Evolutionary conservation across 805 yeast species (phyloP).

Genomic region (Wickerhamiella bombiphila): DNA sequence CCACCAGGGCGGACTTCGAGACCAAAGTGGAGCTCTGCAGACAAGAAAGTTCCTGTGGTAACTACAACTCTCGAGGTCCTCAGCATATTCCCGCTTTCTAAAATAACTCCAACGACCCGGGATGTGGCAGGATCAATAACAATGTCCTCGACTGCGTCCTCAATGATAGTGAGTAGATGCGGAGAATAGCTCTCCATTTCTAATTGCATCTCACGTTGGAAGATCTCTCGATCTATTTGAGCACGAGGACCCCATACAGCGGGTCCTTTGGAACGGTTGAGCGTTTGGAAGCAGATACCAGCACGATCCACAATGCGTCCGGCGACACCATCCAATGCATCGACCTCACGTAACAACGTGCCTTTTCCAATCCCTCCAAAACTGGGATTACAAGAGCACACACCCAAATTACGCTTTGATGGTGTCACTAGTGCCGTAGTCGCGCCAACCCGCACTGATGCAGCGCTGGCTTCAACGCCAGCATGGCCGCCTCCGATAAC

Average conservation of each 20-base stretch:
- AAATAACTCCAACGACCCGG: constrained; percentile 51
- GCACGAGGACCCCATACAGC: constrained; percentile 99
- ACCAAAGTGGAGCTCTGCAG: constrained; percentile 93
- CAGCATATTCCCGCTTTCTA: constrained; percentile 51
- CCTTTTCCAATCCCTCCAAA: constrained; percentile 99
- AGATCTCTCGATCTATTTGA: constrained; percentile 78
- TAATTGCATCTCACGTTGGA: constrained; percentile 64
- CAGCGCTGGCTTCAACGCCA: constrained; percentile 95
- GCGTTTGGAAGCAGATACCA: constrained; percentile 78
- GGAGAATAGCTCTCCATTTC: constrained; percentile 38
- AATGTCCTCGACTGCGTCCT: constrained; percentile 75
- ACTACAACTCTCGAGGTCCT: constrained; percentile 58
- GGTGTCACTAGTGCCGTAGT: constrained; percentile 67
- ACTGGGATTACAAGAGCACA: constrained; percentile 93
- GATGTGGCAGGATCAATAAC: constrained; percentile 36
- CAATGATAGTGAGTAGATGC: constrained; percentile 43
- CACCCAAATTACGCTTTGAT: constrained; percentile 58
- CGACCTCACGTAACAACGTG: constrained; percentile 78
- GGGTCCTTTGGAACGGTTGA: constrained; percentile 78
- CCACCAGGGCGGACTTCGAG: constrained; percentile 72
- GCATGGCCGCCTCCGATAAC: constrained; percentile 99
- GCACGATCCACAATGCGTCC: constrained; percentile 79
- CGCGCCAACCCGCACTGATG: constrained; percentile 74
- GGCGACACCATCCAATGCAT: constrained; percentile 90
- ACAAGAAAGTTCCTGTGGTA: constrained; percentile 89